phyloP scores from a whole-genome alignment of 2,329 filamentous ascomycete species.

The Ceratocystis albifundus region DNA sequence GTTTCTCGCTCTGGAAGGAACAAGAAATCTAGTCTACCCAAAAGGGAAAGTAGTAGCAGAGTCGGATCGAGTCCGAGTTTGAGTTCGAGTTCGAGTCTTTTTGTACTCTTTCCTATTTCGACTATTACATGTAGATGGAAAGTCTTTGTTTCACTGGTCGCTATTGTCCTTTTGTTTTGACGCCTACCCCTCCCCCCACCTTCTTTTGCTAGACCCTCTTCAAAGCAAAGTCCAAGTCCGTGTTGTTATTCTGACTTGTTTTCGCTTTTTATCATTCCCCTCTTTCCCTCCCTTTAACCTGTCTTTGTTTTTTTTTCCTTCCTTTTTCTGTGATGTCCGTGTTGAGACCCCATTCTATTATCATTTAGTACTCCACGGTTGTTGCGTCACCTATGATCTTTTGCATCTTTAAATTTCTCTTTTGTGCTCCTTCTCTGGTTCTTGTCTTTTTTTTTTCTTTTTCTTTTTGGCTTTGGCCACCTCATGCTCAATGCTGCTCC shows the following conservation, averaged over 20 bases:
- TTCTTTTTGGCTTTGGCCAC: conserved; percentile 1
- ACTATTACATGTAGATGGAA: not conserved
- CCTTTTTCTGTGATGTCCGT: not conserved
- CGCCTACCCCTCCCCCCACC: not conserved
- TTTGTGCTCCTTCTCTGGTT: not conserved
- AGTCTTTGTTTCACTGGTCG: too few relatives aligned
- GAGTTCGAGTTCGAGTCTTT: not conserved
- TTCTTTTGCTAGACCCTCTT: too few relatives aligned
- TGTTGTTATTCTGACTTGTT: not conserved
- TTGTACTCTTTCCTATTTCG: not conserved
- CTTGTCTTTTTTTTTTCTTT: not conserved
- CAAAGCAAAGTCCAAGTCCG: too few relatives aligned
- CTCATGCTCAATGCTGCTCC: not conserved
- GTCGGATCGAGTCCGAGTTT: not conserved
- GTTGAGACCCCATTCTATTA: not conserved
- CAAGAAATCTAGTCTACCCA: too few relatives aligned
- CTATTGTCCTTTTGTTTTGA: not conserved
- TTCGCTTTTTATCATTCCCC: not conserved
- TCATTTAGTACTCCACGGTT: not conserved
- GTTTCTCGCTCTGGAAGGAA: too few relatives aligned
- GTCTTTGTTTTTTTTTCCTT: not conserved
- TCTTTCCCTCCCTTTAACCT: not conserved
- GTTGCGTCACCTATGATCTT: not conserved
- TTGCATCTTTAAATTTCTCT: conserved; percentile 3
- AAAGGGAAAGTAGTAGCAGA: not conserved